A percentile compares a stretch with the other conserved stretches of the same genome.
These are phyloP conservation scores for Exserohilum turcica DNA, from an alignment of 2,329 filamentous ascomycete species.

Conservation along the genomic window DNA sequence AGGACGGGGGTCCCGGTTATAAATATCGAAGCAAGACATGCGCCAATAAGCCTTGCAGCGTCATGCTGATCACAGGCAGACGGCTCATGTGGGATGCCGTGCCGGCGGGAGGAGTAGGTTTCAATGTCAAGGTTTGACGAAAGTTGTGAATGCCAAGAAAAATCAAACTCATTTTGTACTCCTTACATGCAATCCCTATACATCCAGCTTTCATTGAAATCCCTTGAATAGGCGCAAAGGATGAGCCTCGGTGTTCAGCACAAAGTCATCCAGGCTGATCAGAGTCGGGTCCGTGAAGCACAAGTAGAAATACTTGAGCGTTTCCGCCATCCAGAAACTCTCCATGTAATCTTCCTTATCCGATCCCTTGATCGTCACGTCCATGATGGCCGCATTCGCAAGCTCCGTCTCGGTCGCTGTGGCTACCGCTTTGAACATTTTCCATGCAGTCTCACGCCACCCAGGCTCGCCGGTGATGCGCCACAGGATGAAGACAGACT, in stretches of 20 bases:
- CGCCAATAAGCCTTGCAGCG: background rate
- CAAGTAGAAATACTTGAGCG: constrained; percentile 58
- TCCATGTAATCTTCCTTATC: constrained; percentile 45
- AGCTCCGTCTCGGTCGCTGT: constrained; percentile 47
- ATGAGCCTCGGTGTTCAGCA: constrained; percentile 59
- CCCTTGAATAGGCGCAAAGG: constrained; percentile 47
- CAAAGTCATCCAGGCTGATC: constrained; percentile 55
- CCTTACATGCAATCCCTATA: constrained; percentile 9
- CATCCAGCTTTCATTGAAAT: background rate
- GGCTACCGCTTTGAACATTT: constrained; percentile 53
- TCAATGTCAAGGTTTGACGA: too few species aligned
- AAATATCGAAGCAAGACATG: background rate
- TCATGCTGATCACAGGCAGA: constrained; percentile 12
- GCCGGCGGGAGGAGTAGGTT: too few species aligned
- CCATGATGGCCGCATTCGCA: constrained; percentile 52
- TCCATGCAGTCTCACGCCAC: constrained; percentile 53
- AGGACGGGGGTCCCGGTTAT: background rate
- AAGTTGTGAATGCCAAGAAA: too few species aligned
- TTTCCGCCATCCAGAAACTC: constrained; percentile 58
- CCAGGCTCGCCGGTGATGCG: constrained; percentile 60
- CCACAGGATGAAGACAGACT: constrained; percentile 64
- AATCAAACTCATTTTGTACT: constrained; percentile 17
- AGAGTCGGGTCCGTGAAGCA: constrained; percentile 52
- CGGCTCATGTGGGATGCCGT: constrained; percentile 24
- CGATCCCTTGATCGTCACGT: constrained; percentile 44